These are phyloP conservation scores for Chalciporus sp. DNA, from an alignment of 1,284 basidiomycete genomes.

Conservation along the genomic window DNA sequence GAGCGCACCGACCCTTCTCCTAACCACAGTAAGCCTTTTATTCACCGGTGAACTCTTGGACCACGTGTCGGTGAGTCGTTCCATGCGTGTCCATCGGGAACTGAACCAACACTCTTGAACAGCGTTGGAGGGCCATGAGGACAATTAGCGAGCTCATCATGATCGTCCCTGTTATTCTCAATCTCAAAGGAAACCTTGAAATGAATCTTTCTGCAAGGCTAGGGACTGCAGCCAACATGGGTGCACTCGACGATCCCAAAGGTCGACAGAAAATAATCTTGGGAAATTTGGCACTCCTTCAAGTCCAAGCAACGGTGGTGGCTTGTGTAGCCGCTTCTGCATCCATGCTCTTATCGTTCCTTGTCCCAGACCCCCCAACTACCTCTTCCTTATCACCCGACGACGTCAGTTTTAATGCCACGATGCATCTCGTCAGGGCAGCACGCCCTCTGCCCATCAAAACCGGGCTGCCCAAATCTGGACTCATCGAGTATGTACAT, in stretches of 20 bases:
- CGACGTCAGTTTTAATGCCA: conserved; percentile 11
- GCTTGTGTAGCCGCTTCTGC: conserved; percentile 85
- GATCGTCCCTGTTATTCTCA: conserved; percentile 92
- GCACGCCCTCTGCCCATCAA: conserved; percentile 34
- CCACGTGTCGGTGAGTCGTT: conserved; percentile 71
- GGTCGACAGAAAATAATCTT: conserved; percentile 71
- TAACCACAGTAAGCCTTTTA: conserved; percentile 74
- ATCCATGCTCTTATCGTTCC: conserved; percentile 72
- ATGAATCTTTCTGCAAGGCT: conserved; percentile 89
- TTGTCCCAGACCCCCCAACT: conserved; percentile 49
- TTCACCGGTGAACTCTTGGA: conserved; percentile 90
- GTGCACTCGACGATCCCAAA: conserved; percentile 79
- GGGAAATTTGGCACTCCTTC: conserved; percentile 87
- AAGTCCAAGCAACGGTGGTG: conserved; percentile 92
- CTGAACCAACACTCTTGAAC: conserved; percentile 8
- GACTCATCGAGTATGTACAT: conserved; percentile 54
- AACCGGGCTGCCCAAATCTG: conserved; percentile 41
- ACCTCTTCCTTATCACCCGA: conserved; percentile 17
- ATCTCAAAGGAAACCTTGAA: conserved; percentile 96
- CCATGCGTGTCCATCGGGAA: conserved; percentile 7
- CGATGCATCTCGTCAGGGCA: conserved; percentile 26
- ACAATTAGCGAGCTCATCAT: conserved; percentile 95
- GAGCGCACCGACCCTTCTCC: conserved; percentile 73
- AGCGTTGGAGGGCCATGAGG: conserved; percentile 90
- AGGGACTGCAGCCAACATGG: conserved; percentile 80